These are phyloP conservation scores for Podospora comata DNA, from an alignment of 495 filamentous ascomycete genomes.

Conservation along the genomic window DNA sequence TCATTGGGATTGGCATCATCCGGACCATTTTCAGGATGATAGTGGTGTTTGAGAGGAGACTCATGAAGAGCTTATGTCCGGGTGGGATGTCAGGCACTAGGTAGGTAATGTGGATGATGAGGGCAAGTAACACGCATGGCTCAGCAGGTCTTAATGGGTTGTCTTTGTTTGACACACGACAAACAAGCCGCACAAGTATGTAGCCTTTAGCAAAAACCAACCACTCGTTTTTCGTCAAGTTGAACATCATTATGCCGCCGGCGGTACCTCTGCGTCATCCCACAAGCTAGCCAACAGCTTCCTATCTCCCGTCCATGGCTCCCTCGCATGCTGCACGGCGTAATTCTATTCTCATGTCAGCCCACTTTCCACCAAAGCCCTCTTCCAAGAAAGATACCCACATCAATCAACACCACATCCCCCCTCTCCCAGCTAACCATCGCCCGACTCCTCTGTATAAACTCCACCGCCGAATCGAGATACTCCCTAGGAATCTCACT, in stretches of 20 bases:
- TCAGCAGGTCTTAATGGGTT: no score
- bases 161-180: no score
- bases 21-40: conserved; percentile 29
- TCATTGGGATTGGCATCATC: conserved; percentile 16
- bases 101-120: no score
- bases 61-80: no score
- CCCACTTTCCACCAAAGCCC: background rate
- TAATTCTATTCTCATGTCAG: conserved; percentile 23
- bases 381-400: conserved; percentile 7
- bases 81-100: no score
- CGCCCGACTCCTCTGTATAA: conserved; percentile 31
- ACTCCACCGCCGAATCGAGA: conserved; percentile 43
- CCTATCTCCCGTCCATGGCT: conserved; percentile 27
- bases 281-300: conserved; percentile 29
- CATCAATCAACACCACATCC: conserved; percentile 31
- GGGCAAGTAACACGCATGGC: no score
- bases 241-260: background rate
- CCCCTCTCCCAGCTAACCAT: conserved; percentile 26
- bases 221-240: background rate
- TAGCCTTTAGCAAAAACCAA: background rate
- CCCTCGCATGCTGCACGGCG: conserved; percentile 15
- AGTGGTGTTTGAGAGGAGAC: conserved; percentile 27
- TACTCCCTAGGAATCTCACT: conserved; percentile 51
- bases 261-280: conserved; percentile 17
- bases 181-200: background rate